Percentiles rank a stretch among this genome's conserved stretches.
Conservation (phyloP, 1,139 yeast genomes). For the Wickerhamomyces sp. region DNA sequence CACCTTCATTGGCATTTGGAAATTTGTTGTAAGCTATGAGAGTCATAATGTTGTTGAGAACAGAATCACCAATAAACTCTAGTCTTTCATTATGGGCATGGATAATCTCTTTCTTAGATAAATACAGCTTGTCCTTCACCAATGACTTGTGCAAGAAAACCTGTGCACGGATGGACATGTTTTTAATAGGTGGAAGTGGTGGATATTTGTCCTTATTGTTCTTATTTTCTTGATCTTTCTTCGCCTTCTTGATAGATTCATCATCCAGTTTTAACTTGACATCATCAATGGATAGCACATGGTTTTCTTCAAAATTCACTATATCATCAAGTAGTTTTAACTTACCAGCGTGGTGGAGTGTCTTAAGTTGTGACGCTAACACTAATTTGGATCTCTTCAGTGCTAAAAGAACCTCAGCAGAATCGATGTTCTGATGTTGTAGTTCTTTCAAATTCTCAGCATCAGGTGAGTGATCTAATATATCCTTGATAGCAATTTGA, state of each 20-base stretch:
- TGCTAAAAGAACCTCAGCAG: conserved; percentile 36
- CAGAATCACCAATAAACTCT: conserved; percentile 91
- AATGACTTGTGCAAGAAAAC: conserved; percentile 83
- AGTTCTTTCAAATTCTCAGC: conserved; percentile 35
- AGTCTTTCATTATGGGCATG: conserved; percentile 79
- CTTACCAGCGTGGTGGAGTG: conserved; percentile 43
- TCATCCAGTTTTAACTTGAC: conserved; percentile 8
- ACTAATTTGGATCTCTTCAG: conserved; percentile 51
- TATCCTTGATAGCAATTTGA: conserved; percentile 46
- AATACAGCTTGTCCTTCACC: conserved; percentile 52
- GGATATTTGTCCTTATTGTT: conserved; percentile 38
- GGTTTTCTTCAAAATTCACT: conserved; percentile 26
- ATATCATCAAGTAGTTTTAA: conserved; percentile 43
- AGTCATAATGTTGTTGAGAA: conserved; percentile 70
- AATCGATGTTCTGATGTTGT: conserved; percentile 30
- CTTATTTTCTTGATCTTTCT: conserved; percentile 2
- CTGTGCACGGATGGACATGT: conserved; percentile 53
- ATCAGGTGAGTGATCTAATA: conserved; percentile 53
- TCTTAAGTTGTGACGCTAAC: conserved; percentile 55
- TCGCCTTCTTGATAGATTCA: conserved; percentile 3
- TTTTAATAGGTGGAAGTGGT: conserved; percentile 59
- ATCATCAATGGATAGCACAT: conserved; percentile 8
- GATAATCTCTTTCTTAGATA: conserved; percentile 52
- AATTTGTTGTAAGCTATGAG: conserved; percentile 58
- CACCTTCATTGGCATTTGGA: conserved; percentile 78